Conservation (phyloP, 108 stramenopile species). For the Discostella stelligeroides region DNA sequence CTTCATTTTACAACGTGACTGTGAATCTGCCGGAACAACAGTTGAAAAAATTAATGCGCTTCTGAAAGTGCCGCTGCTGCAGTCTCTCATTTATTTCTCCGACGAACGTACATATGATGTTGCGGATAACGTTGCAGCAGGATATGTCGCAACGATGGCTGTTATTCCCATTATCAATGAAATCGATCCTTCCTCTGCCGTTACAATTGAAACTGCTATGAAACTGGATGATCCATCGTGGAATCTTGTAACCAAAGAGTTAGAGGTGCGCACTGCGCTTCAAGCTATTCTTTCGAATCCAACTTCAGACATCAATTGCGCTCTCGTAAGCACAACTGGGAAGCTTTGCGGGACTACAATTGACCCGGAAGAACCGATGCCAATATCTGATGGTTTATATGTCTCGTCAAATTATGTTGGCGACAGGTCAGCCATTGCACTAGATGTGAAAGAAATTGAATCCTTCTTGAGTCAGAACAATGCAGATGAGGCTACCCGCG, state of each 20-base stretch:
- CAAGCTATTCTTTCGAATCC: slow-evolving; percentile 14
- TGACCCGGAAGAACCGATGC: slow-evolving; percentile 51
- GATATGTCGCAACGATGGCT: slow-evolving; percentile 34
- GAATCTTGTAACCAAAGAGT: not conserved
- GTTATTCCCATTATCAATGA: slow-evolving; percentile 31
- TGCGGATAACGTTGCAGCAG: slow-evolving; percentile 35
- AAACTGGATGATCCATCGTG: not conserved
- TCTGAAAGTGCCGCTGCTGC: slow-evolving; percentile 57
- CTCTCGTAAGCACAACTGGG: slow-evolving; percentile 16
- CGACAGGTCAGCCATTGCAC: slow-evolving; percentile 71
- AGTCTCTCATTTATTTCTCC: slow-evolving; percentile 55
- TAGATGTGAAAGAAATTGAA: slow-evolving; percentile 69
- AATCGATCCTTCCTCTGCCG: slow-evolving; percentile 15
- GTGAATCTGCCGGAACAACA: slow-evolving; percentile 32
- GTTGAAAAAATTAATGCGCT: slow-evolving; percentile 46
- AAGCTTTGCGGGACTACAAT: slow-evolving; percentile 27
- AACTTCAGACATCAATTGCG: slow-evolving; percentile 31
- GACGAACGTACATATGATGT: slow-evolving; percentile 2
- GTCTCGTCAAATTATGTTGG: slow-evolving; percentile 73
- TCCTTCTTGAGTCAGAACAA: slow-evolving; percentile 53
- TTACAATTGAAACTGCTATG: slow-evolving; percentile 31
- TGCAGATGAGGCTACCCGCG: slow-evolving; percentile 45
- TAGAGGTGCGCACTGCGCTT: slow-evolving; percentile 28
- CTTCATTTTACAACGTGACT: slow-evolving; percentile 39
- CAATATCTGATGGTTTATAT: slow-evolving; percentile 66